Percentiles rank a stretch among this genome's conserved stretches.
phyloP scores from a whole-genome alignment of 2,329 filamentous ascomycete genomes.

The Thelonectria olida region DNA sequence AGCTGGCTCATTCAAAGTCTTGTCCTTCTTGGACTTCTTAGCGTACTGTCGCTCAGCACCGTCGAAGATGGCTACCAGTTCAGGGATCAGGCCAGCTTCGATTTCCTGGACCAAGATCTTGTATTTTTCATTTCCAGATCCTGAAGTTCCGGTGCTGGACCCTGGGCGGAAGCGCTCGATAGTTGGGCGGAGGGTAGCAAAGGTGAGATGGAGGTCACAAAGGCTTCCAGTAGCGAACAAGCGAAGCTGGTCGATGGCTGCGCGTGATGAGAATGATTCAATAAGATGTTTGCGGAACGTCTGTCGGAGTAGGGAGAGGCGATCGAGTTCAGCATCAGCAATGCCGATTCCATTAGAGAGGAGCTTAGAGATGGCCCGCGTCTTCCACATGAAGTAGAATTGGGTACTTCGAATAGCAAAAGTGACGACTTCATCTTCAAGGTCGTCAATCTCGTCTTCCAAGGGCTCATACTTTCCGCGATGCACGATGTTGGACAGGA shows the following conservation, averaged over 20 bases:
- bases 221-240: conserved; percentile 78
- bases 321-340: conserved; percentile 66
- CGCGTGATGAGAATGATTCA: conserved; percentile 72
- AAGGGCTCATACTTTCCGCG: conserved; percentile 76
- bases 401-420: conserved; percentile 80
- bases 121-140: conserved; percentile 42
- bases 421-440: conserved; percentile 81
- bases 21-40: conserved; percentile 68
- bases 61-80: conserved; percentile 81
- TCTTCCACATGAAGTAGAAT: conserved; percentile 97
- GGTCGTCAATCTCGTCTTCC: conserved; percentile 75
- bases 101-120: conserved; percentile 72
- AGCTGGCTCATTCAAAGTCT: conserved; percentile 67
- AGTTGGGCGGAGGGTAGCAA: conserved; percentile 73
- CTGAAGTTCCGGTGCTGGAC: conserved; percentile 34
- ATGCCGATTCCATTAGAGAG: conserved; percentile 65
- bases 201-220: conserved; percentile 84
- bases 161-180: conserved; percentile 52
- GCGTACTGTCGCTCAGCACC: conserved; percentile 80
- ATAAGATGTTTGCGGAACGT: conserved; percentile 71
- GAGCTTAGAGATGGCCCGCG: conserved; percentile 65
- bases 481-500: conserved; percentile 76
- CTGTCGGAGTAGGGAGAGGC: conserved; percentile 64
- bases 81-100: conserved; percentile 67
- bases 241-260: conserved; percentile 80